phyloP scores from a whole-genome alignment of 176 grass and related monocot genomes.

The Carex kokanica region DNA sequence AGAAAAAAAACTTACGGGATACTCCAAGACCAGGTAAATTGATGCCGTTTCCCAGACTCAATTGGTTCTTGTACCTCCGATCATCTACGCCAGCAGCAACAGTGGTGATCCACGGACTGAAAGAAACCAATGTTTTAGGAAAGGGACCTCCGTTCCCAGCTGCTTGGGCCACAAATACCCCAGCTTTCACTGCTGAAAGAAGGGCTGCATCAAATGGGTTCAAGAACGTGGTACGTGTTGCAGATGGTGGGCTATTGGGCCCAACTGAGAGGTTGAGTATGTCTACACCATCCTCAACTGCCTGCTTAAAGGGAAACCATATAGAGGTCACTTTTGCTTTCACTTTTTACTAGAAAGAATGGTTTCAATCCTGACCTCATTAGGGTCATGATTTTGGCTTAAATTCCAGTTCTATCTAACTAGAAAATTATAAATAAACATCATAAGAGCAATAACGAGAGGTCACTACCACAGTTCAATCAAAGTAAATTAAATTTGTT shows the following conservation, averaged over 20 bases:
- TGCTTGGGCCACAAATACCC: slow-evolving; percentile 96
- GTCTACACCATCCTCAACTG: slow-evolving; percentile 93
- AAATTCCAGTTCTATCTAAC: background rate
- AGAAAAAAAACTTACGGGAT: slow-evolving; percentile 64
- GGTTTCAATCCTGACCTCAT: background rate
- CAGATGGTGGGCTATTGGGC: slow-evolving; percentile 90
- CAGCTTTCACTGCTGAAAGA: slow-evolving; percentile 96
- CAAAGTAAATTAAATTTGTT: background rate
- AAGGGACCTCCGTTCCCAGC: slow-evolving; percentile 96
- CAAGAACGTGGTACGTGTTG: slow-evolving; percentile 84
- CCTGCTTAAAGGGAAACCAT: slow-evolving; percentile 38
- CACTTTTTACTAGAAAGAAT: background rate
- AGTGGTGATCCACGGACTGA: slow-evolving; percentile 97
- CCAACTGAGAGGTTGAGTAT: slow-evolving; percentile 97
- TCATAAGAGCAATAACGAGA: background rate
- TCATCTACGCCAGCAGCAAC: slow-evolving; percentile 96
- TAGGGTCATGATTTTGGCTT: background rate
- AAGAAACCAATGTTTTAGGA: slow-evolving; percentile 95
- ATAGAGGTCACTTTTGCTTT: background rate
- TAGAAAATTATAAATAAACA: background rate
- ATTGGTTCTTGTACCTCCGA: slow-evolving; percentile 97
- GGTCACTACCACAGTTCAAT: background rate
- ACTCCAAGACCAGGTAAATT: slow-evolving; percentile 86
- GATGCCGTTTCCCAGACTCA: slow-evolving; percentile 81
- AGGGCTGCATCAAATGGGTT: slow-evolving; percentile 97